A percentile compares a stretch with the other conserved stretches of the same genome.
These are phyloP conservation scores for Lolium multiflorum DNA, from an alignment of 176 grass and related monocot genomes.

Conservation along the genomic window DNA sequence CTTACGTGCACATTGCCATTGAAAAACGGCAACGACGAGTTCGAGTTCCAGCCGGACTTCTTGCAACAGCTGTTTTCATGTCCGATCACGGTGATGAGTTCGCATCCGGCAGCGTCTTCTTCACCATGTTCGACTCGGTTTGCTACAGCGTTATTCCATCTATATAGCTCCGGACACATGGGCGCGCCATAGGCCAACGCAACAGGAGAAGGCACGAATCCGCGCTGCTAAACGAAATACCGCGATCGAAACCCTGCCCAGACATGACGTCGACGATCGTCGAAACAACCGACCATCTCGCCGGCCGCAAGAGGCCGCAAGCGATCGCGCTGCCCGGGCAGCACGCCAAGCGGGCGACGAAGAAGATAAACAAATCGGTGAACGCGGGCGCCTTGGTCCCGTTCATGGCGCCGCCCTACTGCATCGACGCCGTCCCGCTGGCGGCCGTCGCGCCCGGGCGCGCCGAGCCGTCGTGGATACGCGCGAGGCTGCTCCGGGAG, in stretches of 20 bases:
- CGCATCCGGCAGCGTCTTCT: neutral
- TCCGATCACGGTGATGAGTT: neutral
- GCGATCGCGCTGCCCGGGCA: neutral
- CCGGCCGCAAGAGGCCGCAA: neutral
- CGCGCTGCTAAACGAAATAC: neutral
- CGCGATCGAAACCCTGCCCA: neutral
- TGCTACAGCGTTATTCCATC: neutral
- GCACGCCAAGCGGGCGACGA: neutral
- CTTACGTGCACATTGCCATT: no score
- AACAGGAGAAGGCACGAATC: neutral
- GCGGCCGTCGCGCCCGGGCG: neutral
- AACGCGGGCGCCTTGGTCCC: neutral
- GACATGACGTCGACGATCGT: neutral
- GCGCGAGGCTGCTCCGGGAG: neutral
- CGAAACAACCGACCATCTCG: neutral
- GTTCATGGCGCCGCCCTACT: neutral
- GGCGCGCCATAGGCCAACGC: neutral
- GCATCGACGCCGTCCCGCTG: neutral
- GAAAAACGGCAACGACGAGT: no score
- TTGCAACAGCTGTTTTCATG: no score
- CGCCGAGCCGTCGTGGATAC: neutral
- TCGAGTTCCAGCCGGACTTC: no score
- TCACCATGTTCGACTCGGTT: neutral
- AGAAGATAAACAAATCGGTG: neutral
- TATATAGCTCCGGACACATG: neutral